A percentile compares a stretch with the other conserved stretches of the same genome.
Evolutionary conservation across 371 early-diverging fungal genomes (phyloP).

Genomic region (Circinella minor): DNA sequence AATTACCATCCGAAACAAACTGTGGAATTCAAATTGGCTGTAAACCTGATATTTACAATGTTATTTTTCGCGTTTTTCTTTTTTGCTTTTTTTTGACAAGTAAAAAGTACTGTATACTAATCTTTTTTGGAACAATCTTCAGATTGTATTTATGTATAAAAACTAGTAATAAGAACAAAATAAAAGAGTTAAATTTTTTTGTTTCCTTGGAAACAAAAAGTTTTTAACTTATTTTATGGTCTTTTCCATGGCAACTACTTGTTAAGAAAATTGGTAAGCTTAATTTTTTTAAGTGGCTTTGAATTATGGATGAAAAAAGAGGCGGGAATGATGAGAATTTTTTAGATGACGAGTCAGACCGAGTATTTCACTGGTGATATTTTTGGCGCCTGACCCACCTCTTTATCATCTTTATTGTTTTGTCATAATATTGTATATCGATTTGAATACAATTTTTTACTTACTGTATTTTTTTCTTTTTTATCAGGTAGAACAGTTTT

Average conservation of each 20-base stretch:
- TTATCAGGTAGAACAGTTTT: too few relatives aligned
- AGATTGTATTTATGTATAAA: too few relatives aligned
- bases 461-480: too few relatives aligned
- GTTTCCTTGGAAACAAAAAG: neutral
- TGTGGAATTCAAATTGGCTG: slow-evolving; percentile 52
- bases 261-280: neutral
- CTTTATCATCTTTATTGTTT: slow-evolving; percentile 35
- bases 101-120: neutral
- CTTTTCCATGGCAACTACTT: too few relatives aligned
- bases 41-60: slow-evolving; percentile 34
- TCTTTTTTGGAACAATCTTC: neutral
- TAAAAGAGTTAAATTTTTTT: neutral
- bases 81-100: neutral
- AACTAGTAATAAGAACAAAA: too few relatives aligned
- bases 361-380: slow-evolving; percentile 73
- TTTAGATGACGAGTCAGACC: slow-evolving; percentile 78
- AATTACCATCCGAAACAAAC: slow-evolving; percentile 52
- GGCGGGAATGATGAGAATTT: slow-evolving; percentile 48
- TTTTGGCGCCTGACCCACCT: slow-evolving; percentile 34
- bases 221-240: too few relatives aligned
- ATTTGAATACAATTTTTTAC: too few relatives aligned
- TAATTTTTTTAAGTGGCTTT: slow-evolving; percentile 8
- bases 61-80: neutral
- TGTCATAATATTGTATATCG: neutral
- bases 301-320: neutral